Evolutionary conservation across 1,284 basidiomycete species (phyloP), one percentile per base, ranked within the genome.

Genomic region (Butyriboletus appendiculatus): DNA sequence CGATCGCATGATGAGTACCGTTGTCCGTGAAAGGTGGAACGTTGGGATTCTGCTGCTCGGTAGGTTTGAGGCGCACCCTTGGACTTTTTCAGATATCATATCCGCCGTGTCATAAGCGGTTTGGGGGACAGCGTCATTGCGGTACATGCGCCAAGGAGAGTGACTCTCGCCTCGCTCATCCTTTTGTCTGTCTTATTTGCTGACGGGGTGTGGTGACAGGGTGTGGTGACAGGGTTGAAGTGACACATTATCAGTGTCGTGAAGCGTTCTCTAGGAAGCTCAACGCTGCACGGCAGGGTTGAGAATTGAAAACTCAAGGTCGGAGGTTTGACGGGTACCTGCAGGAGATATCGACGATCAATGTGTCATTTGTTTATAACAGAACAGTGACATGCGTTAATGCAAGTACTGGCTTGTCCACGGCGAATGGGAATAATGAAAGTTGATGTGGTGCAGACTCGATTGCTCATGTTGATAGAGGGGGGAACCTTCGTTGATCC

Each of bases 51-150:
- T 24, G 42, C 41, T 46, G 48, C 34, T 59, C 15, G 49, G 6
- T 43, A 35, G 24, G 24, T 18, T 35, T 16, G 33, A 11, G 43
- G 10, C 34, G 40, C 4, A 53, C 22, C 33, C 11, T 35, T 30
- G 5, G 16, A 34, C 10, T 22, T 57, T 41, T 46, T n/a, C 22
- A 96, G 94, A 72, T 99, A 97, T 66, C 94, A n/a, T n/a, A n/a
- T n/a, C n/a, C 94, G 0, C 90, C 94, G 67, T 99, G 96, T 70
- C 90, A 96, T 68, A 98, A 98, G 67, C 84, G 96, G 20, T 76
- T 99, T n/a, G 28, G 97, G 97, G 1, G 90, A 88, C 62, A 95
- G 92, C 56, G 95, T 97, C 35, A 94, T 99, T 62, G 94, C 96
- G 1, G 94, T 98, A 0, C 95, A 96, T 76, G 79, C 88, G 16